Percentiles rank a stretch among this genome's conserved stretches.
Conservation (phyloP, 495 filamentous ascomycete genomes). For the Hyaloscypha bicolor region DNA sequence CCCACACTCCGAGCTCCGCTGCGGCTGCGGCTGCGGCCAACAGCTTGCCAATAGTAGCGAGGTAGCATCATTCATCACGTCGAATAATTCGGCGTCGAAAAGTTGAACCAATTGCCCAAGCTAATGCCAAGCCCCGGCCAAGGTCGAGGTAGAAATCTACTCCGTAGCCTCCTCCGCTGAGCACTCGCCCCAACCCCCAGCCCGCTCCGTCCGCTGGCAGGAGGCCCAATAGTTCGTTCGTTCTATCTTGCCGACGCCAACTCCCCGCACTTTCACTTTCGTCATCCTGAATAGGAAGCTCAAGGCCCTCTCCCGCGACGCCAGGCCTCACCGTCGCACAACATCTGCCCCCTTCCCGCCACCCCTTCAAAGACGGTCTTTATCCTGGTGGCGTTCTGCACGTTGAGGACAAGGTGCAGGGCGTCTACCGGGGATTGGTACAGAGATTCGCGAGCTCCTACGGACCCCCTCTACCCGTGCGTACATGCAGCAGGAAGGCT, state of each 20-base stretch:
- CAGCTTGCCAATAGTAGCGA: background rate
- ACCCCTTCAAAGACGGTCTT: background rate
- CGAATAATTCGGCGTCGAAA: too few species aligned
- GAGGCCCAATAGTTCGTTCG: background rate
- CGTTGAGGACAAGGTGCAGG: too few species aligned
- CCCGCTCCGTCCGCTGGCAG: too few species aligned
- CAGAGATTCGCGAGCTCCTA: background rate
- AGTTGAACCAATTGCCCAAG: too few species aligned
- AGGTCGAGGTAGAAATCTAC: too few species aligned
- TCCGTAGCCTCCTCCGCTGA: background rate
- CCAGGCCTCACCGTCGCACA: background rate
- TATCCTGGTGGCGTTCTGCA: background rate
- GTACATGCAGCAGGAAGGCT: constrained; percentile 1
- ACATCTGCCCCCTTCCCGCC: background rate
- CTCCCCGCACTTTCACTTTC: background rate
- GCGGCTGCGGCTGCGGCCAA: background rate
- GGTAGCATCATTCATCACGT: background rate
- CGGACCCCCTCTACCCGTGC: background rate
- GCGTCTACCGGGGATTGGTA: background rate
- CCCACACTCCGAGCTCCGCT: background rate
- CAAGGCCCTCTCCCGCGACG: background rate
- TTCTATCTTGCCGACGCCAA: constrained; percentile 12
- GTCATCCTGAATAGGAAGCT: constrained; percentile 1
- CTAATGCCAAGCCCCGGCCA: too few species aligned
- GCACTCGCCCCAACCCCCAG: background rate